Evolutionary conservation across 441 rosid genomes (phyloP), one percentile per base, ranked within the genome.

Genomic region (Syzygium syzygioides): DNA sequence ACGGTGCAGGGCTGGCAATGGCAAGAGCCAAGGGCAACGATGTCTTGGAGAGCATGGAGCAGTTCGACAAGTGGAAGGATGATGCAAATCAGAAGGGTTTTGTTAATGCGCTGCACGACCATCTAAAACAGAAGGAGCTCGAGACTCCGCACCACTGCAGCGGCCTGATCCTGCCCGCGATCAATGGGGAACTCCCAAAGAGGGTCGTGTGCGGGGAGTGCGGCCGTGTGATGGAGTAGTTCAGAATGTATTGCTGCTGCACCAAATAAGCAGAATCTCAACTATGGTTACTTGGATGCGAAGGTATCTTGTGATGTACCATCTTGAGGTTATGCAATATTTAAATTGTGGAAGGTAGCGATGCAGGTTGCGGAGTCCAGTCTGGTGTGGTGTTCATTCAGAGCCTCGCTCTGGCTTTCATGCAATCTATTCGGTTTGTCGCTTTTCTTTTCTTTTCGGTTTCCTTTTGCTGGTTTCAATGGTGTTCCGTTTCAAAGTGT

Each of bases 161-260:
- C 30, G 89, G 91, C 9, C 90, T 92, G 5, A 89, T 93, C 23
- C 90, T 92, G 26, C 92, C 93, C 0, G 90, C 90, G 1, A 56
- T 68, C 48, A 66, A 56, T 3, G 91, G 89, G 14, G 92, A 87
- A 20, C 89, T 93, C 56, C 89, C 91, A 4, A 92, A 89, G 85
- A 91, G 19, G 88, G 90, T 93, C 25, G 89, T 91, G 8, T 91
- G 94, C 34, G 90, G 89, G 12, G 94, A 93, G 79, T 93, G 93
- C 37, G 92, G 93, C 88, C 90, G 92, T 32, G 62, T 86, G 2
- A 93, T 92, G 94, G 94, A 93, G 92, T 91, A 87, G 92, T 92
- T 89, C 86, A 87, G 91, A 85, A 90, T 92, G 92, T 93, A 91
- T 48, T 92, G 92, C 20, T 92, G 93, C 87, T 90, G 91, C 62